Evolutionary conservation across 2,329 filamentous ascomycete species (phyloP).

Genomic region (Cadophora luteo-olivacea): DNA sequence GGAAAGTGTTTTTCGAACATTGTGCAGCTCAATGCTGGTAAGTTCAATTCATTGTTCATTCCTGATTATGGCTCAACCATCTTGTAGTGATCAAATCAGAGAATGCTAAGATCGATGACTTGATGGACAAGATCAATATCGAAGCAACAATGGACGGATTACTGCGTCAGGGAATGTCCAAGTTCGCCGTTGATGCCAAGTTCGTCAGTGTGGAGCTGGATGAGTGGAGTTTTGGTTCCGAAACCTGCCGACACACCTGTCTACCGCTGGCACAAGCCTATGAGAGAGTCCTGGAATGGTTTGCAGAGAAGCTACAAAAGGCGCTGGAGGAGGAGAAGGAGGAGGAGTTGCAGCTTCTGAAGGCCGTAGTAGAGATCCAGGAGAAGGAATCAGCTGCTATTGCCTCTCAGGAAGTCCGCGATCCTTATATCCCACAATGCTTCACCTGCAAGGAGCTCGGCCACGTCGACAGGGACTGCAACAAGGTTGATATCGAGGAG

Average conservation of each 20-base stretch:
- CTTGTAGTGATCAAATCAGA: neutral
- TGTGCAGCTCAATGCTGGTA: neutral
- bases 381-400: neutral
- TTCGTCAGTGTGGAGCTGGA: neutral
- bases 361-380: neutral
- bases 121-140: neutral
- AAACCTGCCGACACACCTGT: neutral
- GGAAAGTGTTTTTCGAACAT: neutral
- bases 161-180: neutral
- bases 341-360: neutral
- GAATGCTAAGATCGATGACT: neutral
- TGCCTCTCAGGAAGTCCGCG: neutral
- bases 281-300: neutral
- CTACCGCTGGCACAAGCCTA: neutral
- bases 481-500: neutral
- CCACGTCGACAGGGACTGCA: constrained; percentile 9
- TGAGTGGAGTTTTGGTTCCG: neutral
- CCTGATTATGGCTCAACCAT: neutral
- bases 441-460: neutral
- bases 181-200: neutral
- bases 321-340: neutral
- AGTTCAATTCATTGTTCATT: neutral
- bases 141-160: neutral
- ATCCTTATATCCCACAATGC: neutral
- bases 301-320: neutral